Base-by-base conservation (phyloP, 345 rosid species). In the Brassica incana region DNA sequence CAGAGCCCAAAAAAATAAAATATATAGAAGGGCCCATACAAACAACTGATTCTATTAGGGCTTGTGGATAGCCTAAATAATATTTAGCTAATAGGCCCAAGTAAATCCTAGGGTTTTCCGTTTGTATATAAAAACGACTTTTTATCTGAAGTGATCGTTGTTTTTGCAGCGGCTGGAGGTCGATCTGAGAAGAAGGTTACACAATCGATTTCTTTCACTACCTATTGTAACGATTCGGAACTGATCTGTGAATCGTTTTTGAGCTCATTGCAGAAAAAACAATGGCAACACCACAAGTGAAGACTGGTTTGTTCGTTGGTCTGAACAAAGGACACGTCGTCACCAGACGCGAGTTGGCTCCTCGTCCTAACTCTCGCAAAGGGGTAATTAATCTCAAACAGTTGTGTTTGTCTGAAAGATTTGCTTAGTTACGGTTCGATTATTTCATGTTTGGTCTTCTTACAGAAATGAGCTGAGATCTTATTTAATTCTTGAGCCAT, bases 271-370 rank as follows among this genome's bases (percentile, higher is more conserved):
- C 58, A 52, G 80, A 36, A 9, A 12, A 8, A 33, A 69, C 16
- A 15, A 80, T 80, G 83, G 38, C 79, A 6, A 36, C 78, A 61
- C 79, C 81, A 62, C 81, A 75, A 67, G 71, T 68, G 62, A 77
- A 81, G 82, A 82, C 77, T 33, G 85, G 85, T 12, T 64, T 82
- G 77, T 78, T 74, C 73, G 85, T 82, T 5, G 85, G 85, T 8
- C 36, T 78, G 66, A 82, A 82, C 82, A 82, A 82, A 75, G 85
- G 85, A 36, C 85, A 82, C 38, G 79, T 82, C 65, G 82, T 78
- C 67, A 82, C 83, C 2, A 82, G 79, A 79, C 82, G 78, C 2
- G 82, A 78, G 11, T 15, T 78, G 8, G 79, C 82, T 75, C 80
- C 82, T 71, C 83, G 85, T 74, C 85, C 85, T 35, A 78, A 76